Evolutionary conservation across 2,329 filamentous ascomycete genomes (phyloP).

Genomic region (Ceratocystis eucalypticola): DNA sequence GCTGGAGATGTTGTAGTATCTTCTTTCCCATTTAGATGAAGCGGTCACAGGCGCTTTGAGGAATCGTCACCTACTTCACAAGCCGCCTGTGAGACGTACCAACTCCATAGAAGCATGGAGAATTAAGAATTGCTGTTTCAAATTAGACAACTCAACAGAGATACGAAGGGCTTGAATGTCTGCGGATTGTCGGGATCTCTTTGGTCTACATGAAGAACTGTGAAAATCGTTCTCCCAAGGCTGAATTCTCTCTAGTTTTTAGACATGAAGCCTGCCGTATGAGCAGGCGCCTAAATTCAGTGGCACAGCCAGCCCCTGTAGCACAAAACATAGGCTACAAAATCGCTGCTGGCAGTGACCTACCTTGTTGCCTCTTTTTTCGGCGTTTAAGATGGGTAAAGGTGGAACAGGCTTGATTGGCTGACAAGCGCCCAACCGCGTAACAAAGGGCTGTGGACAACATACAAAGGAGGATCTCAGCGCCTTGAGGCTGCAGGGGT

Average conservation of each 20-base stretch:
- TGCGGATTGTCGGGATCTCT: neutral
- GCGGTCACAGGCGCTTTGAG: neutral
- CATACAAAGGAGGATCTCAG: neutral
- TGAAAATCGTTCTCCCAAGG: no score
- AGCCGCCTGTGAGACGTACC: neutral
- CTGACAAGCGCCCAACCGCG: slow-evolving; percentile 9
- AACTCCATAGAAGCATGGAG: neutral
- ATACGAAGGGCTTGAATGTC: neutral
- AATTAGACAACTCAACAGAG: neutral
- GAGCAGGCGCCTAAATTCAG: neutral
- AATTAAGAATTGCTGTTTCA: neutral
- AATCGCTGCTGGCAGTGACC: neutral
- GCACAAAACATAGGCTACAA: neutral
- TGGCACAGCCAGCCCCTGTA: neutral
- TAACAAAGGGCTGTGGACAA: neutral
- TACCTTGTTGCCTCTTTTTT: neutral
- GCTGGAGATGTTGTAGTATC: neutral
- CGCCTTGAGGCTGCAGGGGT: slow-evolving; percentile 3
- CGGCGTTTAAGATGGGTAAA: slow-evolving; percentile 1
- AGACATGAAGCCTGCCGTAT: neutral
- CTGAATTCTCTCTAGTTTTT: neutral
- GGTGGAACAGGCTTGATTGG: slow-evolving; percentile 14
- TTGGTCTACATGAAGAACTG: no score
- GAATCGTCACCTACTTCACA: neutral
- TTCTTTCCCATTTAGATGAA: neutral